Evolutionary conservation across 345 rosid species (phyloP).

Genomic region (Salix brachista): DNA sequence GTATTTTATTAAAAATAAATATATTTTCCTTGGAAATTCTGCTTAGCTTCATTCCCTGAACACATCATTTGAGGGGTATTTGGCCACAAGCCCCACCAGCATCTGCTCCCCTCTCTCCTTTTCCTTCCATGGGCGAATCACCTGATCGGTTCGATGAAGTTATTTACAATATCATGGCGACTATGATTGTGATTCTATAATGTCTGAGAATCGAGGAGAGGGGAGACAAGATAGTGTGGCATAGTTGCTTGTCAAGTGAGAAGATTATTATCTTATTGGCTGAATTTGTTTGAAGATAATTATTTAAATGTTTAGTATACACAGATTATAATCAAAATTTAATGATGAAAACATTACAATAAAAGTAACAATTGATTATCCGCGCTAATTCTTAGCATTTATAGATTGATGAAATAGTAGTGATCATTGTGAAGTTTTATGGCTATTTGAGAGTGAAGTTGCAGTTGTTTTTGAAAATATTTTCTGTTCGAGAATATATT

Average conservation of each 20-base stretch:
- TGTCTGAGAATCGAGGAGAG: not conserved
- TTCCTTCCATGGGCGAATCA: not conserved
- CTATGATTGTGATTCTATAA: constrained; percentile 1
- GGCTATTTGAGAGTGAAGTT: no score
- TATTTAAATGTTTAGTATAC: not conserved
- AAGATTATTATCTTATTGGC: not conserved
- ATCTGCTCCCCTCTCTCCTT: constrained; percentile 5
- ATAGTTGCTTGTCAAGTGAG: not conserved
- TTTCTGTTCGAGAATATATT: no score
- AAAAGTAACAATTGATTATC: not conserved
- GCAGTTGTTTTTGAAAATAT: no score
- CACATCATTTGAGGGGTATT: constrained; percentile 6
- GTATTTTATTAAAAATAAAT: no score
- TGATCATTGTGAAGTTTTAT: not conserved
- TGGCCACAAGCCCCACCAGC: not conserved
- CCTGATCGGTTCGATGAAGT: constrained; percentile 8
- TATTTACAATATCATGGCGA: constrained; percentile 10
- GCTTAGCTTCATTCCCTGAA: not conserved
- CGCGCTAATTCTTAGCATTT: not conserved
- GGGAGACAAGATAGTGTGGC: not conserved
- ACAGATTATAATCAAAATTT: not conserved
- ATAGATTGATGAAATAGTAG: not conserved
- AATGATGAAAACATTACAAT: not conserved
- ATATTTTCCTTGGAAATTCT: no score
- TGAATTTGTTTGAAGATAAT: not conserved